Evolutionary conservation across 1,139 yeast genomes (phyloP), one percentile per base, ranked within the genome.

Genomic region (Diutina scorzettiae): DNA sequence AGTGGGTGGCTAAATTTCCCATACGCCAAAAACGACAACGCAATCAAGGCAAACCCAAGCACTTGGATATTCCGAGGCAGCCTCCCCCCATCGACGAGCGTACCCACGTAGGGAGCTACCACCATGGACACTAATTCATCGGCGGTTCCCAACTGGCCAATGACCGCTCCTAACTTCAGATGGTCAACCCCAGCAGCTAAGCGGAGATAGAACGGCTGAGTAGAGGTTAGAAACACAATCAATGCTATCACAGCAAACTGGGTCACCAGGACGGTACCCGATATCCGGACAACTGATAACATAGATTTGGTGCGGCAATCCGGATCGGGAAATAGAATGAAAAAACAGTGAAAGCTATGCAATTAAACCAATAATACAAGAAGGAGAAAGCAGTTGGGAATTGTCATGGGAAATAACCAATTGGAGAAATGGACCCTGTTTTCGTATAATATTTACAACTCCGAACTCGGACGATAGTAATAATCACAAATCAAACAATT

Each of bases 151-250:
- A 81, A 55, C 2, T 71, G 62, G 0, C 87, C 86, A 16, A 78
- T 71, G 42, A 71, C 65, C 37, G 64, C 62, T 1, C 87, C 87
- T 45, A 77, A 63, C 39, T 64, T 62, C 4, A 59, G 54, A 14
- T 58, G 54, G 17, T 46, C 43, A 29, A 73, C 58, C 0, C 73
- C 73, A 16, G 78, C 58, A 1, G 77, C 72, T 50, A 77, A 78
- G 4, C 75, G 66, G 32, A 81, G 62, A 53, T 72, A 78, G 53
- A 78, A 80, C 3, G 87, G 77, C 59, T 80, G 87, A 1, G 85
- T 73, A 5, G 85, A 70, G 28, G 78, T 67, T 42, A 80, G 57
- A 52, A 80, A 81, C n/a, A 81, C 86, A 39, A 78, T 75, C 43
- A 78, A 63, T 3, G 84, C 65, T 27, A 81, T 72, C 40, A 78